Conservation (phyloP, 768 basidiomycete genomes). For the Russula ochroleuca region DNA sequence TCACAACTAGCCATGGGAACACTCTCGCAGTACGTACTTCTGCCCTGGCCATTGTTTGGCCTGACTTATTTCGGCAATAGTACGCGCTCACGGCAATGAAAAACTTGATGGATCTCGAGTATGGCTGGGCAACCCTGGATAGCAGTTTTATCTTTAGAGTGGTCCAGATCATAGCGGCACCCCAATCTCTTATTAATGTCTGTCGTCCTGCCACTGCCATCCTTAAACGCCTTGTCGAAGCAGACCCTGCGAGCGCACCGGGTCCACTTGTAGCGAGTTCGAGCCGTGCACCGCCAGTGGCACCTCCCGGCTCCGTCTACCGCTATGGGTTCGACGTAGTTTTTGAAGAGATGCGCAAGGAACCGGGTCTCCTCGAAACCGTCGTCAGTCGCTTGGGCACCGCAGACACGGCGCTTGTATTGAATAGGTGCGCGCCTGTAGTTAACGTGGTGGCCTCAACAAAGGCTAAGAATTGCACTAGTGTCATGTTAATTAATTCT, state of each 20-base stretch:
- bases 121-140: conserved; percentile 75
- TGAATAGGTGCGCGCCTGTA: conserved; percentile 56
- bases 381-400: conserved; percentile 77
- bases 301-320: conserved; percentile 68
- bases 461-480: conserved; percentile 33
- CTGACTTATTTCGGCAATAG: conserved; percentile 37
- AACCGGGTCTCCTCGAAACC: conserved; percentile 66
- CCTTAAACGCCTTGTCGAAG: conserved; percentile 84
- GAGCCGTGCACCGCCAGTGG: conserved; percentile 49
- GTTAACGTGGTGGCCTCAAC: conserved; percentile 22
- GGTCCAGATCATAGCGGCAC: conserved; percentile 72
- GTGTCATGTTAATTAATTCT: conserved; percentile 89
- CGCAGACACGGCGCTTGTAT: conserved; percentile 79
- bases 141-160: conserved; percentile 70
- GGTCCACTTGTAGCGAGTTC: conserved; percentile 56
- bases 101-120: conserved; percentile 81
- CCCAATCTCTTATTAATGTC: conserved; percentile 78
- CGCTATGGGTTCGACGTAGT: conserved; percentile 81
- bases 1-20: conserved; percentile 68
- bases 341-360: conserved; percentile 76
- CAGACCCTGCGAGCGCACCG: conserved; percentile 66
- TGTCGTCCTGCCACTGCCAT: conserved; percentile 89
- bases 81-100: conserved; percentile 84
- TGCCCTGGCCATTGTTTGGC: neutral
- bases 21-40: conserved; percentile 64